Evolutionary conservation across 108 stramenopile genomes (phyloP).

Genomic region (Fistulifera solaris): DNA sequence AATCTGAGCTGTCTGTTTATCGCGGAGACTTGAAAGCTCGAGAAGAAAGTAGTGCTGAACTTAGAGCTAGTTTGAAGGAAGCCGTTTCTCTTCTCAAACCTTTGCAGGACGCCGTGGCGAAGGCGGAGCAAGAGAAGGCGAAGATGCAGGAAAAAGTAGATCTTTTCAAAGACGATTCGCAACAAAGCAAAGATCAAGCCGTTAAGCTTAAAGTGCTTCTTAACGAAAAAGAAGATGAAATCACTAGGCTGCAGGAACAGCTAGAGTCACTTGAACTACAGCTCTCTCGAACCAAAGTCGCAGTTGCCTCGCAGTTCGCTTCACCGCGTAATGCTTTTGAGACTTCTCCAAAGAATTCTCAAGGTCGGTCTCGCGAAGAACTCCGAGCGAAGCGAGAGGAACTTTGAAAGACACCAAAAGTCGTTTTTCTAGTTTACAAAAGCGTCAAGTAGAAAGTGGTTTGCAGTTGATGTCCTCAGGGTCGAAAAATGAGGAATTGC

Average conservation of each 20-base stretch:
- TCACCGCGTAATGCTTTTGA: slow-evolving; percentile 4
- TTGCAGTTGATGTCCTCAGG: no score
- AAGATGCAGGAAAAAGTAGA: slow-evolving; percentile 10
- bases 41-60: slow-evolving; percentile 30
- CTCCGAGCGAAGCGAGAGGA: slow-evolving; percentile 37
- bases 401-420: slow-evolving; percentile 30
- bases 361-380: slow-evolving; percentile 21
- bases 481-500: neutral
- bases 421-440: slow-evolving; percentile 26
- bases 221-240: slow-evolving; percentile 12
- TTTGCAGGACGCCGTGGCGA: slow-evolving; percentile 46
- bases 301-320: slow-evolving; percentile 9
- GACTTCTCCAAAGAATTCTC: slow-evolving; percentile 18
- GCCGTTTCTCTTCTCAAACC: slow-evolving; percentile 47
- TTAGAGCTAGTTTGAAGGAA: slow-evolving; percentile 38
- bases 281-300: slow-evolving; percentile 17
- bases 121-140: slow-evolving; percentile 23
- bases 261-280: slow-evolving; percentile 10
- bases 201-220: slow-evolving; percentile 16
- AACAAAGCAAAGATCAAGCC: neutral
- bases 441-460: slow-evolving; percentile 22
- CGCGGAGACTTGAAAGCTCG: slow-evolving; percentile 29
- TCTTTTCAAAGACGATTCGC: slow-evolving; percentile 8
- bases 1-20: slow-evolving; percentile 18
- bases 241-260: slow-evolving; percentile 7